A percentile compares a stretch with the other conserved stretches of the same genome.
phyloP scores from a whole-genome alignment of 2,329 filamentous ascomycete genomes.

The Periconia sp. region DNA sequence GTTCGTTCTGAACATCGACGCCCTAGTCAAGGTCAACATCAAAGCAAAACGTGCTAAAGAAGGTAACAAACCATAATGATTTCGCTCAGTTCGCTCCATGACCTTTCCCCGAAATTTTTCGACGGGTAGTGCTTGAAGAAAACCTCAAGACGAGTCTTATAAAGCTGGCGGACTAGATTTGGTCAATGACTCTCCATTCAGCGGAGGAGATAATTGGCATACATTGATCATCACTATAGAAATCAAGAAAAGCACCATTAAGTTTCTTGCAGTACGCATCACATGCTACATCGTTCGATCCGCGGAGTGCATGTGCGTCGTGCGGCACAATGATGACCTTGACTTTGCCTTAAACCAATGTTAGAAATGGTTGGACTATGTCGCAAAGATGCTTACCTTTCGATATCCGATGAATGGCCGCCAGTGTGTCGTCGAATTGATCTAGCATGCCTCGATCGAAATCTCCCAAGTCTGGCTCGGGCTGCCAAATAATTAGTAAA shows the following conservation, averaged over 20 bases:
- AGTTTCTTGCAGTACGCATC: slow-evolving; percentile 43
- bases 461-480: slow-evolving; percentile 34
- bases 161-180: slow-evolving; percentile 26
- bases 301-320: slow-evolving; percentile 40
- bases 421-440: slow-evolving; percentile 42
- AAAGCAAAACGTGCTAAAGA: background rate
- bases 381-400: slow-evolving; percentile 24
- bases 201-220: slow-evolving; percentile 2
- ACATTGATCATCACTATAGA: slow-evolving; percentile 41
- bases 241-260: slow-evolving; percentile 40
- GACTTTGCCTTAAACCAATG: slow-evolving; percentile 26
- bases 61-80: slow-evolving; percentile 36
- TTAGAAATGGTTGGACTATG: slow-evolving; percentile 4
- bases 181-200: background rate
- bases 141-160: slow-evolving; percentile 39
- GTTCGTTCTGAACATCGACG: slow-evolving; percentile 43
- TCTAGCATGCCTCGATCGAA: slow-evolving; percentile 42
- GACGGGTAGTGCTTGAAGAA: slow-evolving; percentile 45
- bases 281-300: slow-evolving; percentile 36
- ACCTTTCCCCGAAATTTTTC: slow-evolving; percentile 37
- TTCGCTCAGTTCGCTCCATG: slow-evolving; percentile 38
- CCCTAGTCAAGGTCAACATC: slow-evolving; percentile 24
- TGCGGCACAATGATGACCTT: slow-evolving; percentile 46
- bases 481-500: slow-evolving; percentile 17
- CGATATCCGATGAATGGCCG: slow-evolving; percentile 42